Evolutionary conservation across 805 yeast genomes (phyloP).

Genomic region (Yarrowia divulgata): DNA sequence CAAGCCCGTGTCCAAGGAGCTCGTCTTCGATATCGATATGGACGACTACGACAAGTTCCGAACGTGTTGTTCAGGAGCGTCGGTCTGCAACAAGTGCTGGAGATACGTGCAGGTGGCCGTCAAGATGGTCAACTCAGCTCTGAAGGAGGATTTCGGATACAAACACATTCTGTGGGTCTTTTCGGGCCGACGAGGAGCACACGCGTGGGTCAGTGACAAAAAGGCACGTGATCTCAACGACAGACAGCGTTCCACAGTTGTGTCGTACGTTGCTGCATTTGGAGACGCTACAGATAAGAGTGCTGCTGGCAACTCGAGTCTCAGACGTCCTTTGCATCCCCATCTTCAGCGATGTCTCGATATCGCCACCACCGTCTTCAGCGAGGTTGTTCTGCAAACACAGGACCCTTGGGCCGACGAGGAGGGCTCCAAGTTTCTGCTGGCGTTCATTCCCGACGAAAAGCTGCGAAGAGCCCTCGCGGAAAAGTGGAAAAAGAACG

Average conservation of each 20-base stretch:
- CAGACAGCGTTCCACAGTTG: conserved; percentile 73
- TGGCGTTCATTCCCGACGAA: conserved; percentile 70
- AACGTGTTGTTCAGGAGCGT: conserved; percentile 89
- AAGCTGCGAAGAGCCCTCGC: conserved; percentile 55
- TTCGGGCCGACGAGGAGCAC: conserved; percentile 98
- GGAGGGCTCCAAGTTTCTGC: conserved; percentile 61
- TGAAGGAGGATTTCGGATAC: conserved; percentile 89
- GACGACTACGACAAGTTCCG: conserved; percentile 94
- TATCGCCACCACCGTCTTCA: conserved; percentile 67
- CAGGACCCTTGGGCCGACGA: conserved; percentile 86
- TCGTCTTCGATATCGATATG: conserved; percentile 96
- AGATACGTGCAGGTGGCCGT: conserved; percentile 86
- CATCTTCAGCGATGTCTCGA: conserved; percentile 76
- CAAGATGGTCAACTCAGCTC: conserved; percentile 70
- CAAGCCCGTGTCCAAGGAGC: conserved; percentile 83
- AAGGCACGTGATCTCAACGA: conserved; percentile 81
- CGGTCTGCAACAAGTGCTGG: conserved; percentile 92
- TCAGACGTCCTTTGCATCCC: conserved; percentile 89
- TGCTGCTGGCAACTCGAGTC: conserved; percentile 52
- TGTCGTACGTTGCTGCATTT: conserved; percentile 82
- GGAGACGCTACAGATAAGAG: conserved; percentile 56
- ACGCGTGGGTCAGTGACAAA: conserved; percentile 94
- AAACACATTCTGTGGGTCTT: conserved; percentile 90
- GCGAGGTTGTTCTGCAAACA: conserved; percentile 69
- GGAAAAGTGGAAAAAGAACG: conserved; percentile 64